A percentile compares a stretch with the other conserved stretches of the same genome.
phyloP scores from a whole-genome alignment of 2,329 filamentous ascomycete genomes.

The Podosphaera xanthii region DNA sequence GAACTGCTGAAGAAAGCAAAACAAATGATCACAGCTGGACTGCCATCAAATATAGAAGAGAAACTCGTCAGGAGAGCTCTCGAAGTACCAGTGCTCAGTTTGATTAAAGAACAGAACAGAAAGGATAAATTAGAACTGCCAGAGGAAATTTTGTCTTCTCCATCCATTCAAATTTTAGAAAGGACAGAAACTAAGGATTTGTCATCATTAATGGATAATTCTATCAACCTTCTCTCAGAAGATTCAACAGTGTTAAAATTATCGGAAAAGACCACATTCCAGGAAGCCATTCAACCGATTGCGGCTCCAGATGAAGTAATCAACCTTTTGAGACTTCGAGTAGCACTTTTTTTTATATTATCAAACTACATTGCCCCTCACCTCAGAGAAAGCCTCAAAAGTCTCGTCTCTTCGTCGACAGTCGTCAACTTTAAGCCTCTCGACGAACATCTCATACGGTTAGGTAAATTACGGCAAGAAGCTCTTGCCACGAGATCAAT shows the following conservation, averaged over 20 bases:
- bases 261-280: slow-evolving; percentile 8
- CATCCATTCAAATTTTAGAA: slow-evolving; percentile 2
- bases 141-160: slow-evolving; percentile 4
- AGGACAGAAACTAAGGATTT: slow-evolving; percentile 15
- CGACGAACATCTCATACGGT: slow-evolving; percentile 40
- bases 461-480: slow-evolving; percentile 47
- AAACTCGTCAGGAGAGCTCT: slow-evolving; percentile 57
- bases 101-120: slow-evolving; percentile 32
- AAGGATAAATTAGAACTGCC: slow-evolving; percentile 13
- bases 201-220: slow-evolving; percentile 16
- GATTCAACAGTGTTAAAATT: slow-evolving; percentile 19
- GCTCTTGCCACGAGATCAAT: slow-evolving; percentile 44
- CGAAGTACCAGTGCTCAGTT: slow-evolving; percentile 49
- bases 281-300: slow-evolving; percentile 8
- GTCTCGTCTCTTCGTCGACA: slow-evolving; percentile 17
- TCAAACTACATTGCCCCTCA: slow-evolving; percentile 23
- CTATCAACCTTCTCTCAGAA: slow-evolving; percentile 18
- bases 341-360: slow-evolving; percentile 25
- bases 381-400: slow-evolving; percentile 18
- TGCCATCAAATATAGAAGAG: slow-evolving; percentile 69
- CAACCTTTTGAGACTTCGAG: slow-evolving; percentile 24
- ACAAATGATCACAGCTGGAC: slow-evolving; percentile 35
- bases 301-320: slow-evolving; percentile 17
- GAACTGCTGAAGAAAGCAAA: slow-evolving; percentile 50
- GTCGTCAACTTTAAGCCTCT: slow-evolving; percentile 45